These are phyloP conservation scores for Triticum aestivum DNA, from an alignment of 176 grass and related monocot genomes.

Conservation along the genomic window DNA sequence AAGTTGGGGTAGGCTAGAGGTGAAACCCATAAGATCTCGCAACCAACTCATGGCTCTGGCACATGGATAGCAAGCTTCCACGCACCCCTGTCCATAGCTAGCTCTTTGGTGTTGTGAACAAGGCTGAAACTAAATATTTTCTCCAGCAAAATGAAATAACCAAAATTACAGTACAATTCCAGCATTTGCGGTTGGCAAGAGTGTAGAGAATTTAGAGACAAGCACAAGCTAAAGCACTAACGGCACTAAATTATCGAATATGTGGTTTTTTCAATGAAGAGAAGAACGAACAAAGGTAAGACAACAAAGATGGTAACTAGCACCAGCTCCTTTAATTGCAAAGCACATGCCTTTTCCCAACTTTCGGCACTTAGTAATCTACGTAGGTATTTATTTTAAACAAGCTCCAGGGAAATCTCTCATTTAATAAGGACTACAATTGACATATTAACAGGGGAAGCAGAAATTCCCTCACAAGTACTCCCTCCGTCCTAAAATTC, in stretches of 20 bases:
- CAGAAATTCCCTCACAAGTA: not conserved
- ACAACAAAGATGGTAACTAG: not conserved
- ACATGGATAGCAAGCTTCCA: too few species aligned
- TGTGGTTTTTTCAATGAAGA: not conserved
- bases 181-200: not conserved
- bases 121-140: conserved; percentile 24
- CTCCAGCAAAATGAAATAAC: not conserved
- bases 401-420: not conserved
- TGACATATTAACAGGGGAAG: not conserved
- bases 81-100: too few species aligned
- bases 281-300: not conserved
- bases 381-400: not conserved
- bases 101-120: not conserved
- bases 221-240: not conserved
- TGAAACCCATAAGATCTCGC: too few species aligned
- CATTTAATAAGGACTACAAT: conserved; percentile 10
- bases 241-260: conserved; percentile 3
- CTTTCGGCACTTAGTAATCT: not conserved
- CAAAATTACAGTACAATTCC: not conserved
- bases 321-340: not conserved
- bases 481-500: too few species aligned
- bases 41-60: too few species aligned
- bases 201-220: not conserved
- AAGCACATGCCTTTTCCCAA: not conserved
- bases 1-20: too few species aligned